These are phyloP conservation scores for Populus hybrid DNA, from an alignment of 441 rosid species.

Conservation along the genomic window DNA sequence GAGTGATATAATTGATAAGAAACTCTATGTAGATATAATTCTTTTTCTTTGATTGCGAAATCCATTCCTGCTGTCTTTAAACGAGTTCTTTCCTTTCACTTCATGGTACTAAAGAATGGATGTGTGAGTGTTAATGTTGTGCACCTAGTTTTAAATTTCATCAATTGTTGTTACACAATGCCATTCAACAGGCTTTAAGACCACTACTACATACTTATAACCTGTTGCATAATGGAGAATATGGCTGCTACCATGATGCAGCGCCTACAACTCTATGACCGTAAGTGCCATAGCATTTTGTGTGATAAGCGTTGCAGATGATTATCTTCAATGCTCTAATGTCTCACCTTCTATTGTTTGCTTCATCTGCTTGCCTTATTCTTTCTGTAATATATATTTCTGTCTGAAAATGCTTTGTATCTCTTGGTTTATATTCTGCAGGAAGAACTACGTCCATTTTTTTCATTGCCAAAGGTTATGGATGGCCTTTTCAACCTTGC, in stretches of 20 bases:
- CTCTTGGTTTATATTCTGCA: conserved; percentile 27
- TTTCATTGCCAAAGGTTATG: conserved; percentile 92
- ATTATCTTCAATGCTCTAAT: neutral
- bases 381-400: neutral
- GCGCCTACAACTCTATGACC: neutral
- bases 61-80: neutral
- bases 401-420: conserved; percentile 12
- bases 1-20: neutral
- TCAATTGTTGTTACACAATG: neutral
- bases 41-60: neutral
- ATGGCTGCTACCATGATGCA: neutral
- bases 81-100: neutral
- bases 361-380: neutral
- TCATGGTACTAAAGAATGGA: neutral
- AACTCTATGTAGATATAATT: neutral
- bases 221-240: neutral
- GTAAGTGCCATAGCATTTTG: neutral
- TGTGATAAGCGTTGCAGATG: neutral
- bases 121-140: neutral
- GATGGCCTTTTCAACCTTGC: conserved; percentile 86
- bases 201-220: neutral
- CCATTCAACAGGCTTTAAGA: neutral
- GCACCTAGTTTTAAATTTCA: neutral
- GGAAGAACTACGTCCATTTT: conserved; percentile 95
- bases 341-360: neutral